Evolutionary conservation across 345 rosid species (phyloP), one percentile per base, ranked within the genome.

Genomic region (Crucihimalaya himalaica): DNA sequence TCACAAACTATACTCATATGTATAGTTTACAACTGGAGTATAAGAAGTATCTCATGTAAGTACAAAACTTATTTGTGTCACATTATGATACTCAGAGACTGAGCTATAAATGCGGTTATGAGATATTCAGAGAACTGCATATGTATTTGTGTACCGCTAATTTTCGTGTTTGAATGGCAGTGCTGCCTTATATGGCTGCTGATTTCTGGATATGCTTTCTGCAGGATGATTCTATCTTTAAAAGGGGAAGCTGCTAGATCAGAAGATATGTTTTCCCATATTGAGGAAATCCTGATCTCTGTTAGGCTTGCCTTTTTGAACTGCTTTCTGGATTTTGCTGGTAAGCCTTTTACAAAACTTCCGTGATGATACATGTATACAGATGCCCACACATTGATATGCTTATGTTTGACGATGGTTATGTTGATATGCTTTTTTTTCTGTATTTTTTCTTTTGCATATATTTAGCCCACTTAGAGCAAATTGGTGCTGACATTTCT

Each of bases 311-410:
- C 96, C 47, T 86, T 89, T 82, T 80, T 92, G 55, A 92, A 92
- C 62, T 90, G 96, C 76, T 92, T 89, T 80, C 83, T 92, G 71
- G 97, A 92, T 83, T 92, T 92, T 79, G 96, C 91, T 63, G 96
- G 97, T 92, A 87, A 37, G 45, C 46, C 39, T 39, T 54, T 23
- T 31, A 39, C 72, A 18, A 25, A 53, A 40, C 46, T 54, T 53
- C 40, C 18, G 2, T 54, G 57, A 66, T 32, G 12, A 15, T 67
- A 21, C 50, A 66, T 7, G 42, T 56, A 55, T 55, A 28, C 52
- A 37, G 46, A 35, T 34, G 60, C 51, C 43, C 13, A 2, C 23
- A 48, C 23, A 57, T 12, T n/a, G n/a, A n/a, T n/a, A n/a, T n/a
- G n/a, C n/a, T n/a, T n/a, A n/a, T n/a, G n/a, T n/a, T n/a, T n/a